Evolutionary conservation across 2,329 filamentous ascomycete genomes (phyloP).

Genomic region (Colletotrichum orchidophilum): DNA sequence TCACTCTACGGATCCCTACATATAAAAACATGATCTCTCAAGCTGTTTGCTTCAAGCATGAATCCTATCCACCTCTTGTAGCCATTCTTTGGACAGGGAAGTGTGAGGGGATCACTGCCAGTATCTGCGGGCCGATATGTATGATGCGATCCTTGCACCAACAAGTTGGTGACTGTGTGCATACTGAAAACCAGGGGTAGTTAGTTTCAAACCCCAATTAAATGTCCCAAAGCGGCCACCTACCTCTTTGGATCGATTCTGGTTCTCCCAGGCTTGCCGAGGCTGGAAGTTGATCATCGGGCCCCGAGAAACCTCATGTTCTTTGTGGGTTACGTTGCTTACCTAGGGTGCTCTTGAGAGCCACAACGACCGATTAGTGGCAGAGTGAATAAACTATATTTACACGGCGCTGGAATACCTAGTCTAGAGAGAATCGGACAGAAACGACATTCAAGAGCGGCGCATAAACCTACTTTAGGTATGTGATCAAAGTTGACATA

Average conservation of each 20-base stretch:
- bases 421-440: no score
- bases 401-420: no score
- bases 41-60: neutral
- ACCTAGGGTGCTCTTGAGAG: neutral
- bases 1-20: neutral
- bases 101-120: no score
- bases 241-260: neutral
- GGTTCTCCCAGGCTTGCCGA: neutral
- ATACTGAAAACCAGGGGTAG: neutral
- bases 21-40: no score
- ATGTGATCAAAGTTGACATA: no score
- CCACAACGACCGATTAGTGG: neutral
- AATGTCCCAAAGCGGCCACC: neutral
- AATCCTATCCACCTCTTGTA: neutral
- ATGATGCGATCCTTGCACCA: neutral
- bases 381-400: no score
- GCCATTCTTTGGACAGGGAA: neutral
- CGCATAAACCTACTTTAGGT: no score
- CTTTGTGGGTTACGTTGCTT: neutral
- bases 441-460: no score
- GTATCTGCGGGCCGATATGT: neutral
- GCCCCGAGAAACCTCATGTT: neutral
- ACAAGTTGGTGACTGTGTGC: neutral
- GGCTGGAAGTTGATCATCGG: no score
- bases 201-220: neutral